Percentiles rank a stretch among this genome's conserved stretches.
These are phyloP conservation scores for Trypethelium eluteriae DNA, from an alignment of 495 filamentous ascomycete genomes.

Conservation along the genomic window DNA sequence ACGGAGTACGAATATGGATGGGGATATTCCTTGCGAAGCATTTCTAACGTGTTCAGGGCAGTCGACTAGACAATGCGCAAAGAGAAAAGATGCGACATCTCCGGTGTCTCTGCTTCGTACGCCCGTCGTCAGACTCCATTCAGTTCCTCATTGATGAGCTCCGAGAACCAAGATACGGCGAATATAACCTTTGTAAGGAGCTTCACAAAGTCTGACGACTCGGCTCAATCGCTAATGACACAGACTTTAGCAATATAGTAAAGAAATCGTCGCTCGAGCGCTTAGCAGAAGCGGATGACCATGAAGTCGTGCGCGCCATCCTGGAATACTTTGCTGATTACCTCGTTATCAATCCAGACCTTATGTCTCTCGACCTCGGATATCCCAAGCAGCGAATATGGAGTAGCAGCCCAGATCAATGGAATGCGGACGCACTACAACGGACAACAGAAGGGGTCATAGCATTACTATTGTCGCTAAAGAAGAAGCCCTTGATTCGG, in stretches of 20 bases:
- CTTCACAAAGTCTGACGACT: constrained; percentile 4
- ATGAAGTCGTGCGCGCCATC: constrained; percentile 86
- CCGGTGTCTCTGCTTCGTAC: constrained; percentile 84
- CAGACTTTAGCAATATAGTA: constrained; percentile 88
- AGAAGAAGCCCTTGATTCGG: constrained; percentile 91
- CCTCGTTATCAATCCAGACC: constrained; percentile 86
- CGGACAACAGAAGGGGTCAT: constrained; percentile 80
- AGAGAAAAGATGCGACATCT: constrained; percentile 98
- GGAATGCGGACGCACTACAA: constrained; percentile 81
- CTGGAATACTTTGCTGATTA: constrained; percentile 97
- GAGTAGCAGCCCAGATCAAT: constrained; percentile 67
- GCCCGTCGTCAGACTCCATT: constrained; percentile 83
- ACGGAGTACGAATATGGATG: constrained; percentile 54
- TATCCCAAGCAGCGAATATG: constrained; percentile 71
- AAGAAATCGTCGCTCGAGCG: constrained; percentile 94
- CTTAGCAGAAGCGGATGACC: constrained; percentile 93
- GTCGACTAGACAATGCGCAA: constrained; percentile 77
- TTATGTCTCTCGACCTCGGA: constrained; percentile 73
- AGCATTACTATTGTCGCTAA: constrained; percentile 72
- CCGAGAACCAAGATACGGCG: constrained; percentile 92
- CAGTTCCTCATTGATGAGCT: constrained; percentile 93
- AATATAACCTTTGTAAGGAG: constrained; percentile 74
- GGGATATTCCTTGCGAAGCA: not conserved
- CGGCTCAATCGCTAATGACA: constrained; percentile 23
- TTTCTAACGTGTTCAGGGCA: constrained; percentile 27